These are phyloP conservation scores for Russula vinacea DNA, from an alignment of 768 basidiomycete genomes.

Conservation along the genomic window DNA sequence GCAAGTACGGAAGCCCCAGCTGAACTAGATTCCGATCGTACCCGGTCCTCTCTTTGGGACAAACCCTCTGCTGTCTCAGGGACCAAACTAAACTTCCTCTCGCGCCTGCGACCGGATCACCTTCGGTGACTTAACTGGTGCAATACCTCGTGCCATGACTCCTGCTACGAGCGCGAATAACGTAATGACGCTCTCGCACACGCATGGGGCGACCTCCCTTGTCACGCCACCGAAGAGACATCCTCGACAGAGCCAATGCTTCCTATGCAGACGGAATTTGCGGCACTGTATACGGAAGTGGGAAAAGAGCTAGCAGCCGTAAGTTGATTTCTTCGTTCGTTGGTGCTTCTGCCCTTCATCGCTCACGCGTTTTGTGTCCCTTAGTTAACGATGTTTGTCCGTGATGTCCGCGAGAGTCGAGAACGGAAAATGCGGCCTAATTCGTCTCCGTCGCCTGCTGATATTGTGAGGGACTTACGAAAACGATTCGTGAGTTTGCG, in stretches of 20 bases:
- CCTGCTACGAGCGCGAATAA: not conserved
- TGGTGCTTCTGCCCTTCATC: not conserved
- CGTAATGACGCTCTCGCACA: not conserved
- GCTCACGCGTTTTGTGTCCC: not conserved
- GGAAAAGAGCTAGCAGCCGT: conserved; percentile 58
- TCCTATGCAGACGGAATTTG: conserved; percentile 68
- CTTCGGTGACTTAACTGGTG: not conserved
- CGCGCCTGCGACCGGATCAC: conserved; percentile 21
- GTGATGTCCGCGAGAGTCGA: conserved; percentile 39
- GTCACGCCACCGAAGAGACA: conserved; percentile 17
- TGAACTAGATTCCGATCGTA: not conserved
- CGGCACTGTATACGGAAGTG: conserved; percentile 46
- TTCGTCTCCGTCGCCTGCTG: conserved; percentile 44
- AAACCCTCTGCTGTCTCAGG: not conserved
- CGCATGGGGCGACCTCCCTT: not conserved
- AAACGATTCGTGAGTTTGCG: conserved; percentile 45
- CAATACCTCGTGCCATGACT: not conserved
- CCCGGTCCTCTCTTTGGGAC: not conserved
- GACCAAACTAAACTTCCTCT: conserved; percentile 6
- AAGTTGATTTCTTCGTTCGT: conserved; percentile 33
- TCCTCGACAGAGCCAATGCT: conserved; percentile 42
- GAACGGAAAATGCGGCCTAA: conserved; percentile 28
- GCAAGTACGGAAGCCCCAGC: not conserved
- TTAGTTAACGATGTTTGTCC: conserved; percentile 48
- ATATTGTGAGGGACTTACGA: conserved; percentile 52